Evolutionary conservation across 2,329 filamentous ascomycete species (phyloP).

Genomic region (Epichloe aotearoae): DNA sequence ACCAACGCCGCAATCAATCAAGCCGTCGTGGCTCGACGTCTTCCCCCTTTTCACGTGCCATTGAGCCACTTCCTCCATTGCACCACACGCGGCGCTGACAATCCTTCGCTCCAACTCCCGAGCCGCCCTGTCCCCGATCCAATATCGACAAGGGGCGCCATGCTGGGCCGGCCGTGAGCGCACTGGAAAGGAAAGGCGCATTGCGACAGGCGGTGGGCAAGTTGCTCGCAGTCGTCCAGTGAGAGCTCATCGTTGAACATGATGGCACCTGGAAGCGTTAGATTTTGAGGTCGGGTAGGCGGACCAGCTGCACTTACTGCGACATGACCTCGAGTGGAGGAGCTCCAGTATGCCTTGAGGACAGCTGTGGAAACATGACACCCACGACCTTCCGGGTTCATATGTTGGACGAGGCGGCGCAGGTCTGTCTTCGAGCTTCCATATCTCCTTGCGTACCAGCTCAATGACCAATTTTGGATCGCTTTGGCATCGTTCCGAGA

Average conservation of each 20-base stretch:
- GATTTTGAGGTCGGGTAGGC: background rate
- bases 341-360: constrained; percentile 65
- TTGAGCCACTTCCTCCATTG: constrained; percentile 14
- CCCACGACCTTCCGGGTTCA: constrained; percentile 31
- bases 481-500: constrained; percentile 60
- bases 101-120: constrained; percentile 14
- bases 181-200: constrained; percentile 73
- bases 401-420: constrained; percentile 2
- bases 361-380: constrained; percentile 51
- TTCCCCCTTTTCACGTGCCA: background rate
- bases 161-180: constrained; percentile 61
- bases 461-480: constrained; percentile 62
- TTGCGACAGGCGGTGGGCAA: constrained; percentile 43
- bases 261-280: constrained; percentile 40
- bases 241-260: constrained; percentile 72
- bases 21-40: background rate
- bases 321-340: constrained; percentile 62
- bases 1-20: background rate
- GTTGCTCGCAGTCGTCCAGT: constrained; percentile 38
- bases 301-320: constrained; percentile 34
- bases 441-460: constrained; percentile 62
- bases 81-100: background rate
- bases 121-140: constrained; percentile 16
- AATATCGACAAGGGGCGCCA: constrained; percentile 48
- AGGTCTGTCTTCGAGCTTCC: constrained; percentile 43